Evolutionary conservation across 2,329 filamentous ascomycete genomes (phyloP), one percentile per base, ranked within the genome.

Genomic region (Pleomassaria siparia): DNA sequence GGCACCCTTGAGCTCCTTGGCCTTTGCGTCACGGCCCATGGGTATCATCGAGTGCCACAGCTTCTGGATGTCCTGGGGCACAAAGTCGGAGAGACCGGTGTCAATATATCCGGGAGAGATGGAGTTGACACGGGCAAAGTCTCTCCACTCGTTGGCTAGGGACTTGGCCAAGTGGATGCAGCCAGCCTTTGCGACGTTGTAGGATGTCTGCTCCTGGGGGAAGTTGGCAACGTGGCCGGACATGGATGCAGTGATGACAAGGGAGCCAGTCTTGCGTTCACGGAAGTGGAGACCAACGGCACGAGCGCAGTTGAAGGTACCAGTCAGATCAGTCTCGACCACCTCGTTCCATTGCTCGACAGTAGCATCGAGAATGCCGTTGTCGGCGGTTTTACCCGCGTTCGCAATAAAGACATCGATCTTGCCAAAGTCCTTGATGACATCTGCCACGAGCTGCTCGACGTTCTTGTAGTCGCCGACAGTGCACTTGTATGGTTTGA

Each of bases 241-340:
- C 88, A 92, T 87, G 59, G 78, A 82, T n/a, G 83, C 77, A 30
- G 84, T 87, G 68, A 86, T 83, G 71, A 87, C 76, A 66, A 87
- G 80, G 51, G 78, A 82, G 41, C 84, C 84, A 39, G 75, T 83
- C 59, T 82, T 81, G 52, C 80, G 79, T 72, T 85, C 74, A 72
- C 83, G 83, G 79, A 86, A 86, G 73, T 94, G 87, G 46, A 85
- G 80, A 26, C 91, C 91, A n/a, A 89, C 88, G 16, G 89, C 89
- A 76, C 92, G 89, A 21, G 90, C 89, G 54, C 89, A 95, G 78
- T 88, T 92, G 72, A 87, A 90, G 30, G 86, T 86, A 11, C 91
- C 91, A n/a, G 85, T 94, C 59, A 95, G 79, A 72, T 96, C 95
- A 63, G 92, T 86, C 61, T 87, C 82, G 71, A 95, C 80, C 77